These are phyloP conservation scores for Neurospora sp. DNA, from an alignment of 495 filamentous ascomycete species.

Conservation along the genomic window DNA sequence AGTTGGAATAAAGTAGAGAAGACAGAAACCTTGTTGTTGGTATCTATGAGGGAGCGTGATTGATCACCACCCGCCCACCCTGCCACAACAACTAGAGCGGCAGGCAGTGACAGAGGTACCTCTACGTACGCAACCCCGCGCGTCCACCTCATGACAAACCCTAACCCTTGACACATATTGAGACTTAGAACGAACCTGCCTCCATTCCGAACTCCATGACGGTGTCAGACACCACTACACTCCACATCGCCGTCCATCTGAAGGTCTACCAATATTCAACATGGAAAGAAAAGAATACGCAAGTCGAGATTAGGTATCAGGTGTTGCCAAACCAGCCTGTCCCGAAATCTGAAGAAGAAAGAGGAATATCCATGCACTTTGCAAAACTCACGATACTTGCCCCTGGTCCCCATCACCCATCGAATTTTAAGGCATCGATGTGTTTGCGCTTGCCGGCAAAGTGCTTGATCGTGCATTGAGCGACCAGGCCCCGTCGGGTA, in stretches of 20 bases:
- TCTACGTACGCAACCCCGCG: not conserved
- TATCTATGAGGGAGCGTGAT: not conserved
- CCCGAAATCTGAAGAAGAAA: not conserved
- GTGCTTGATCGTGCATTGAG: not conserved
- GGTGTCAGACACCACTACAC: not conserved
- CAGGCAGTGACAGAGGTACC: not conserved
- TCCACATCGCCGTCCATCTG: not conserved
- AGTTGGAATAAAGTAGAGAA: not conserved
- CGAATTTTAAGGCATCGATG: not conserved
- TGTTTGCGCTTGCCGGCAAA: not conserved
- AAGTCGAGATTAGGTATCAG: not conserved
- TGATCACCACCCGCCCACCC: not conserved
- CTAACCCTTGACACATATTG: not conserved
- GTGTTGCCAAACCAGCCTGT: not conserved
- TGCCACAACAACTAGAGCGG: not conserved
- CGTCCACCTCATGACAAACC: not conserved
- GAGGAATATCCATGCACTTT: not conserved
- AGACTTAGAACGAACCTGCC: not conserved
- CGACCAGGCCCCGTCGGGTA: not conserved
- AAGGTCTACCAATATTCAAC: not conserved
- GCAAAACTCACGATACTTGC: not conserved
- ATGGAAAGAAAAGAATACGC: not conserved
- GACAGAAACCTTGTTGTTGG: not conserved
- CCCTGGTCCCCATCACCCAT: not conserved
- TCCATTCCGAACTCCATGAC: not conserved